Evolutionary conservation across 805 yeast genomes (phyloP), one percentile per base, ranked within the genome.

Genomic region (Sungouiella blattae): DNA sequence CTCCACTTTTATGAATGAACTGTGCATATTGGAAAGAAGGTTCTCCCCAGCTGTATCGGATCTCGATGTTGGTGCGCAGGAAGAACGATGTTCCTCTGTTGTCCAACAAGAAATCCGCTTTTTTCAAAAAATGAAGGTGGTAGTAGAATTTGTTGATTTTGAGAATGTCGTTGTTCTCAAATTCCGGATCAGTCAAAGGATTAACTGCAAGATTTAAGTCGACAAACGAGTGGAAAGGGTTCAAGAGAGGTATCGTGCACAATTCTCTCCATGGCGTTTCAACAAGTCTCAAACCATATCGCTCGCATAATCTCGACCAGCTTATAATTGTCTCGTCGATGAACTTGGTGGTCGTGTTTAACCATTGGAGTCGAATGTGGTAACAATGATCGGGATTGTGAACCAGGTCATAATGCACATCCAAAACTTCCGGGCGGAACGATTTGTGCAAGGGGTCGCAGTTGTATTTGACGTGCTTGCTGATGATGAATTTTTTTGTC

Each of bases 321-420:
- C 77, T 73, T 28, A 71, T 78, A 28, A 88, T 69, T 9, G 84
- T 67, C 45, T 88, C 95, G 39, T 88, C 96, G 28, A 63, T 57
- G 35, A 62, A 61, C 53, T 84, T 85, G 2, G 95, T 83, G 0
- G 98, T 87, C 0, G 95, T 80, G 41, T 84, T 87, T 21, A 91
- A 63, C 99, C 99, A 93, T 55, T 93, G 97, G 11, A 91, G 58
- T 30, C 96, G 69, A 21, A 93, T 73, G 52, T 91, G 98, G 64
- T 81, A 93, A 53, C 97, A 89, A 50, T 89, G 95, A 46, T 85
- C 91, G 0, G 97, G 96, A 53, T 89, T 91, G 56, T 88, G 96
- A 3, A 89, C 89, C 28, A 81, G 73, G 55, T 93, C 99, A 52
- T 87, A 86, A 59, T 91, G 97, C 1, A 93, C 87, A 5, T 79